Evolutionary conservation across 768 basidiomycete genomes (phyloP).

Genomic region (Amanita inopinata): DNA sequence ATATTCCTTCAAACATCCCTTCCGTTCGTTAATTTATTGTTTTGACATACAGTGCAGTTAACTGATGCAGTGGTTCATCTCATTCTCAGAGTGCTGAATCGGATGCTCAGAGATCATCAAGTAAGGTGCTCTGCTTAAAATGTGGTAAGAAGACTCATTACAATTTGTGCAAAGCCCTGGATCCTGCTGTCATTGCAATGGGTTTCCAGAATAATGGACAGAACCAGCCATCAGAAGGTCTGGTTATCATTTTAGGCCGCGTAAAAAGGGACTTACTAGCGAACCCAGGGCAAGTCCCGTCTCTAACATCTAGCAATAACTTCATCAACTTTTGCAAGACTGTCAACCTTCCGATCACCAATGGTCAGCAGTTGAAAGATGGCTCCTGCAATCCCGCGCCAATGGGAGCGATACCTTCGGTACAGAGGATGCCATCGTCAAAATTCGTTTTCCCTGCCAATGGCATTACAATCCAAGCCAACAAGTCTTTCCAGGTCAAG

Average conservation of each 20-base stretch:
- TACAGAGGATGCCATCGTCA: conserved; percentile 35
- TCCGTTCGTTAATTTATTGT: no score
- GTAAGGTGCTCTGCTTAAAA: background rate
- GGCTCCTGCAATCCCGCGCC: conserved; percentile 53
- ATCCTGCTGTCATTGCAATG: background rate
- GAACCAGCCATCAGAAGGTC: background rate
- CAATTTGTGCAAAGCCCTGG: background rate
- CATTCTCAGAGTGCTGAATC: background rate
- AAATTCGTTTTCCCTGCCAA: conserved; percentile 37
- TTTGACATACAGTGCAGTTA: no score
- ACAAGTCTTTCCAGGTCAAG: conserved; percentile 39
- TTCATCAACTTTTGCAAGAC: conserved; percentile 49
- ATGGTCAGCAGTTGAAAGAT: conserved; percentile 40
- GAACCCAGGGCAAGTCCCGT: conserved; percentile 36
- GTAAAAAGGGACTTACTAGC: background rate
- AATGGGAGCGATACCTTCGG: conserved; percentile 44
- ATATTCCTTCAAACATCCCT: no score
- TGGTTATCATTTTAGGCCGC: background rate
- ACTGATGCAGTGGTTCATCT: no score
- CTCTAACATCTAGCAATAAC: conserved; percentile 48
- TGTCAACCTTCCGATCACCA: conserved; percentile 37
- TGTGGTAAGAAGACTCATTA: background rate
- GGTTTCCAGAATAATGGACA: background rate
- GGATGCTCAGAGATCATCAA: background rate
- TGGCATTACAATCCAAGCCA: conserved; percentile 33